These are phyloP conservation scores for Coemansia sp. DNA, from an alignment of 192 early-diverging fungal species.

Conservation along the genomic window DNA sequence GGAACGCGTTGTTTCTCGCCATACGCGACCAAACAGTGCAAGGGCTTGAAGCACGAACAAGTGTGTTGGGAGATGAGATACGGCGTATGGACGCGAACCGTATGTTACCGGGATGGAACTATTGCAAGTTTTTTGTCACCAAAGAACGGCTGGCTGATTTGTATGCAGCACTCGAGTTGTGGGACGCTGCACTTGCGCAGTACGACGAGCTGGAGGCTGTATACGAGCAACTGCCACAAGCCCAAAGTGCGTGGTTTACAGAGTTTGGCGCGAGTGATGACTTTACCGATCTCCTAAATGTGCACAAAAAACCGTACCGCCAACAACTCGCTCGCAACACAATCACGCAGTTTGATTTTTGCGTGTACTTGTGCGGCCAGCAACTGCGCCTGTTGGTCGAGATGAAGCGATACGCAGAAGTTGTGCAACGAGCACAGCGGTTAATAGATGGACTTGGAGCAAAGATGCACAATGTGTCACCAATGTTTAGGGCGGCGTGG, in stretches of 20 bases:
- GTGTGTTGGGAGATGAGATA: slow-evolving; percentile 64
- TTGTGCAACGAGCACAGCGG: slow-evolving; percentile 36
- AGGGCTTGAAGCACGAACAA: slow-evolving; percentile 71
- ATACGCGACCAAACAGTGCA: slow-evolving; percentile 66
- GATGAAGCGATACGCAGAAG: slow-evolving; percentile 54
- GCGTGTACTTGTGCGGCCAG: slow-evolving; percentile 92
- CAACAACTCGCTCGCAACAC: slow-evolving; percentile 87
- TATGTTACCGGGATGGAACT: slow-evolving; percentile 98
- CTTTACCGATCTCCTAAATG: slow-evolving; percentile 75
- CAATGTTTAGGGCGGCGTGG: slow-evolving; percentile 48
- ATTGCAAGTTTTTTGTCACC: slow-evolving; percentile 93
- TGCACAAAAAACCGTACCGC: slow-evolving; percentile 78
- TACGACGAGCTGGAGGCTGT: slow-evolving; percentile 98
- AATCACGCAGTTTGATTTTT: slow-evolving; percentile 94
- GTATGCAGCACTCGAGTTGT: slow-evolving; percentile 84
- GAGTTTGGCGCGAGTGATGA: slow-evolving; percentile 95
- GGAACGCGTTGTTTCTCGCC: slow-evolving; percentile 34
- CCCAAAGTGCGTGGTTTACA: slow-evolving; percentile 91
- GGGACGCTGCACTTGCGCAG: slow-evolving; percentile 86
- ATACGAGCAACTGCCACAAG: slow-evolving; percentile 86
- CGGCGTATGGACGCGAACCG: slow-evolving; percentile 86
- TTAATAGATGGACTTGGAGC: slow-evolving; percentile 35
- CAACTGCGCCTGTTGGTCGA: slow-evolving; percentile 79
- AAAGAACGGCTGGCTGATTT: slow-evolving; percentile 88
- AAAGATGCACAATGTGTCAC: slow-evolving; percentile 42